phyloP scores from a whole-genome alignment of 2,329 filamentous ascomycete species.

The Hypoxylon sp. region DNA sequence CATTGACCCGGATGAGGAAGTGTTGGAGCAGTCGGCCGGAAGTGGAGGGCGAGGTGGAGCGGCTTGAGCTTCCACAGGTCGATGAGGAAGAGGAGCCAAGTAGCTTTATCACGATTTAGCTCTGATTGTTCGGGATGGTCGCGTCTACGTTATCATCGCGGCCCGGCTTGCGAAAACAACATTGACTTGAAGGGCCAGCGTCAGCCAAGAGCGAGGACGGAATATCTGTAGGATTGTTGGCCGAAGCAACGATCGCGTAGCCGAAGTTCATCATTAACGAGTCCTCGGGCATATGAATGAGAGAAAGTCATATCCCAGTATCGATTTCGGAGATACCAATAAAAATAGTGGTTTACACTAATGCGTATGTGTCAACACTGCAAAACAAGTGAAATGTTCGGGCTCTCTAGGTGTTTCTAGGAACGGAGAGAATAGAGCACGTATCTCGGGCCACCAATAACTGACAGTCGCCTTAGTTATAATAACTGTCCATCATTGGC shows the following conservation, averaged over 20 bases:
- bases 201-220: slow-evolving; percentile 41
- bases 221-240: slow-evolving; percentile 43
- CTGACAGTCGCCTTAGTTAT: not conserved
- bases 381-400: slow-evolving; percentile 3
- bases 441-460: not conserved
- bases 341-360: slow-evolving; percentile 38
- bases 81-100: slow-evolving; percentile 33
- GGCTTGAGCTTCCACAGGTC: slow-evolving; percentile 27
- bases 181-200: slow-evolving; percentile 26
- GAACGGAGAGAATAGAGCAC: not conserved
- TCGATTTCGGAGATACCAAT: slow-evolving; percentile 35
- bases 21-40: slow-evolving; percentile 48
- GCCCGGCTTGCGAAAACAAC: slow-evolving; percentile 32
- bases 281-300: slow-evolving; percentile 44
- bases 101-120: slow-evolving; percentile 45
- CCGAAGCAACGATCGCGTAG: slow-evolving; percentile 40
- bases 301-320: slow-evolving; percentile 44
- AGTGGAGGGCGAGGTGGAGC: slow-evolving; percentile 34
- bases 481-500: not conserved
- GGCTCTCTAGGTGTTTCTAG: not conserved
- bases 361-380: slow-evolving; percentile 3
- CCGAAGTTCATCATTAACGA: slow-evolving; percentile 42
- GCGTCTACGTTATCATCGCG: slow-evolving; percentile 37
- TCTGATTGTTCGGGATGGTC: slow-evolving; percentile 36
- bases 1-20: slow-evolving; percentile 47